Evolutionary conservation across 345 rosid species (phyloP), one percentile per base, ranked within the genome.

Genomic region (Syzygium jambos): DNA sequence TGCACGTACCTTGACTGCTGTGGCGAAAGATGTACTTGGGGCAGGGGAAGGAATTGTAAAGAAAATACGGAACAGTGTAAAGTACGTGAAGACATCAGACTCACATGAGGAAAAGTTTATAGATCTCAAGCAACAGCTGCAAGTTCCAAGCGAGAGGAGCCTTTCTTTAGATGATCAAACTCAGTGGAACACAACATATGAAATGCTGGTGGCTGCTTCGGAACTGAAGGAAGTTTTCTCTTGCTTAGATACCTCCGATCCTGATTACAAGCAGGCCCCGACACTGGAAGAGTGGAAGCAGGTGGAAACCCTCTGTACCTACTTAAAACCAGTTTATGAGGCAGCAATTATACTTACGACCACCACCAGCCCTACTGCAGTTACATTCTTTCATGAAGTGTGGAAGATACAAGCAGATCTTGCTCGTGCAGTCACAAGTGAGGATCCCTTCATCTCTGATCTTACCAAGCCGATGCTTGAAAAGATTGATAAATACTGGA

Each of bases 351-450:
- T 95, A 55, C 94, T 95, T 38, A 88, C 93, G 55, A 89, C 94
- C 77, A 65, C 91, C 13, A 86, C 90, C 41, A 89, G 84, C 88
- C 96, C 98, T 30, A 89, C 94, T 52, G 93, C 93, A 54, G 92
- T 93, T 84, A 94, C 92, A 14, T 92, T 94, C 91, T 96, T 96
- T 88, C 97, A 97, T 51, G 98, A 97, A 88, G 94, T 92, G 21
- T 95, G 99, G 99, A 96, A 93, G 93, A 95, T 96, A 52, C 97
- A 94, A 77, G 90, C 96, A 11, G 98, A 96, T 89, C 92, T 96
- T 84, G 90, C 94, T 68, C 94, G 96, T 84, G 92, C 92, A 0
- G 90, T 90, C 38, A 73, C 90, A 1, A 92, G 89, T 22, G 98
- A 95, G 90, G 98, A 96, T 90, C 93, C 98, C 34, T 93, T 91